Base-by-base conservation (phyloP, 139 green algal species). In the Zygnema circumcarinatum region DNA sequence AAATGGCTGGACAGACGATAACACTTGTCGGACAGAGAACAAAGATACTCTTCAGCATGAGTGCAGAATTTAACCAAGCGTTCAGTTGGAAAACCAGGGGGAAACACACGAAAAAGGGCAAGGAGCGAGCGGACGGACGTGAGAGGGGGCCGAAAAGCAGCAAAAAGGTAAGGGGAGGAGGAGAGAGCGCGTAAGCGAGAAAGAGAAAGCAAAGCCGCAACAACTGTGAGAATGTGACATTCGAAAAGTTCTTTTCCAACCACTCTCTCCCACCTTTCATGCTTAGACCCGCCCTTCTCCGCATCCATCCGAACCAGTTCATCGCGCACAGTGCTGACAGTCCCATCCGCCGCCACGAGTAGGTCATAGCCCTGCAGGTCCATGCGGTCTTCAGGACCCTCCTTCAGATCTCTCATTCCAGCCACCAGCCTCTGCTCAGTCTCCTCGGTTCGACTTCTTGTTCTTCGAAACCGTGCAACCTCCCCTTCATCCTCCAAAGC, bases 251-350 rank as follows among this genome's bases (percentile, higher is more conserved):
- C n/a, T n/a, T n/a, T n/a, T n/a, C n/a, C n/a, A n/a, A n/a, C n/a
- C n/a, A n/a, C n/a, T n/a, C n/a, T 16, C 47, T 62, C 16, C 16
- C 47, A 62, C 47, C 47, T 62, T 62, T 62, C 47, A 7, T 62
- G 47, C 16, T 62, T 62, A 25, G 47, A 16, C 16, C 47, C 35
- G 7, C 69, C 69, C 69, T 78, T 78, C 16, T 78, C 69, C 7
- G 35, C 36, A 41, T 78, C 69, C 11, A 78, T n/a, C 11, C 69
- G 69, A 78, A 78, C 36, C 35, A 78, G 7, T 78, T 78, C 69
- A 3, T 7, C 36, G 7, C 69, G 69, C 7, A 20, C 36, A 11
- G 38, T 32, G 74, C 74, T 82, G 40, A 31, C 3, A 31, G 52
- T 2, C 22, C 74, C 74, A 40, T 82, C 74, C 2, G 74, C 74